A percentile compares a stretch with the other conserved stretches of the same genome.
Evolutionary conservation across 305 asterid species (phyloP).

Genomic region (Fraxinus sp.): DNA sequence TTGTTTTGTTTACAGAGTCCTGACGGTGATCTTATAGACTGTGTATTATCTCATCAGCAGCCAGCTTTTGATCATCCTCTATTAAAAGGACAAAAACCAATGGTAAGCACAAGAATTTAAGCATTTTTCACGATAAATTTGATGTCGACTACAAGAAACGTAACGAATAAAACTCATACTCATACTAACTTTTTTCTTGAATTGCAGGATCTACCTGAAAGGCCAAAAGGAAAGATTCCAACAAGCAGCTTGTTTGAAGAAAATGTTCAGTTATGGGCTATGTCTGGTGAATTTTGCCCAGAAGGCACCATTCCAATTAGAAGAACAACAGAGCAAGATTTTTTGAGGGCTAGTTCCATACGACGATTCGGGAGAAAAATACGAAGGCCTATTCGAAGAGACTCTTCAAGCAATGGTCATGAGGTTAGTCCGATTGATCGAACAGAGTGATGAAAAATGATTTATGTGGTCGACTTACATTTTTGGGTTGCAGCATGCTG

Average conservation of each 20-base stretch:
- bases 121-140: background rate
- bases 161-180: background rate
- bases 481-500: constrained; percentile 68
- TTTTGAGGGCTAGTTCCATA: constrained; percentile 56
- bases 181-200: background rate
- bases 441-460: background rate
- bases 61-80: constrained; percentile 88
- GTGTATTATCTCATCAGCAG: constrained; percentile 73
- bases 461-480: background rate
- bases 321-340: constrained; percentile 63
- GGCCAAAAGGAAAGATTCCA: constrained; percentile 57
- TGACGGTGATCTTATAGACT: constrained; percentile 85
- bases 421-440: constrained; percentile 43
- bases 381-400: constrained; percentile 44
- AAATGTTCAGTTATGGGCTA: constrained; percentile 69
- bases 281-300: constrained; percentile 71
- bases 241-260: constrained; percentile 38
- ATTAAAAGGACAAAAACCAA: constrained; percentile 64
- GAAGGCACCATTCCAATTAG: constrained; percentile 70
- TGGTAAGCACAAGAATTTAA: constrained; percentile 36
- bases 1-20: constrained; percentile 57
- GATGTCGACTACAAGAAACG: background rate
- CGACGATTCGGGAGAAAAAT: constrained; percentile 54
- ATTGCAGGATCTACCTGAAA: constrained; percentile 68
- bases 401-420: constrained; percentile 63